Conservation (phyloP, 108 stramenopile genomes). For the Poteriospumella lacustris region DNA sequence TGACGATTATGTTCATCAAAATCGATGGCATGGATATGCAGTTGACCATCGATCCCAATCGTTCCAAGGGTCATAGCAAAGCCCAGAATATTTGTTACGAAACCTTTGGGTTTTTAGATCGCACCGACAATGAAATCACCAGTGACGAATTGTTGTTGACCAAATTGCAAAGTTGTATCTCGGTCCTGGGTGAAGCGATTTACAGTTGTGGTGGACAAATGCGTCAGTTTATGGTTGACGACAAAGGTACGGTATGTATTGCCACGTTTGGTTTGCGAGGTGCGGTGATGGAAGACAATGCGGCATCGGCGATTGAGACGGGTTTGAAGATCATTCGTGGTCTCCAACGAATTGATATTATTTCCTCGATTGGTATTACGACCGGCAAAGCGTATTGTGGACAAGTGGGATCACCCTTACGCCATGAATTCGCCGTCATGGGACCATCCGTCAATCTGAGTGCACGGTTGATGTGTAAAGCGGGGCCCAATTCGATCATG, state of each 20-base stretch:
- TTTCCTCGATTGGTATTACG: slow-evolving; percentile 38
- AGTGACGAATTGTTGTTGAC: not conserved
- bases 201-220: slow-evolving; percentile 46
- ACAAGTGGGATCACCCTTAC: slow-evolving; percentile 22
- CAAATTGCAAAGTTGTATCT: not conserved
- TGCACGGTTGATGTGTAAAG: slow-evolving; percentile 44
- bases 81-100: no score
- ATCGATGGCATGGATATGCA: not conserved
- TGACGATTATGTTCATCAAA: slow-evolving; percentile 54
- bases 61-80: no score
- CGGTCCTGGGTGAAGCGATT: slow-evolving; percentile 42
- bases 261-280: slow-evolving; percentile 29
- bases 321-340: not conserved
- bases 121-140: not conserved
- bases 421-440: slow-evolving; percentile 40
- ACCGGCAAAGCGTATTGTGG: slow-evolving; percentile 41
- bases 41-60: not conserved
- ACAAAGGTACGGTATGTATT: slow-evolving; percentile 39
- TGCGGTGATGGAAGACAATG: slow-evolving; percentile 26
- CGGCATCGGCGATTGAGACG: slow-evolving; percentile 21
- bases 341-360: slow-evolving; percentile 31
- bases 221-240: slow-evolving; percentile 42
- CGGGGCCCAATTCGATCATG: slow-evolving; percentile 35
- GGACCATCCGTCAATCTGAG: slow-evolving; percentile 40
- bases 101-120: not conserved